Evolutionary conservation across 495 filamentous ascomycete species (phyloP).

Genomic region (Trichoderma reesei): DNA sequence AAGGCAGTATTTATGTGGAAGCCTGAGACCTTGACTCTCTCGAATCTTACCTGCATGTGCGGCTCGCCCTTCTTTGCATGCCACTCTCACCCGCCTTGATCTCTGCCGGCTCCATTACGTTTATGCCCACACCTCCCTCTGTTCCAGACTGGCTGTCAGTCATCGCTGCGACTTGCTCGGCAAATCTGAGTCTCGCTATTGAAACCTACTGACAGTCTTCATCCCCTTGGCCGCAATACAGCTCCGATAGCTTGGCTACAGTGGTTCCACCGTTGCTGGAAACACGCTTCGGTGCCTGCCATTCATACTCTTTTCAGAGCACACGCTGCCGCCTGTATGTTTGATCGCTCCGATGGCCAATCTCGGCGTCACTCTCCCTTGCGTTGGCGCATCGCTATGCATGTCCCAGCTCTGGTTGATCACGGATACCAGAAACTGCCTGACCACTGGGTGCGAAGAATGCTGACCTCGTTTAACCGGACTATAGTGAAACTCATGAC

Average conservation of each 20-base stretch:
- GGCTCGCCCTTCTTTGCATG: not conserved
- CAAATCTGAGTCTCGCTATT: not conserved
- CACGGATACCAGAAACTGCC: not conserved
- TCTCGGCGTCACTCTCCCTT: constrained; percentile 6
- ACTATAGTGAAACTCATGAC: not conserved
- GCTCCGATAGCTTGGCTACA: not conserved
- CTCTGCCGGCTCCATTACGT: not conserved
- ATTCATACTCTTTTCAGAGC: not conserved
- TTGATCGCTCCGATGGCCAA: constrained; percentile 1
- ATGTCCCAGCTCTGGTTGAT: not conserved
- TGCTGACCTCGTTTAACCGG: not conserved
- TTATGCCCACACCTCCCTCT: not conserved
- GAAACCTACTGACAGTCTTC: not conserved
- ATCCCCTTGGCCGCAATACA: not conserved
- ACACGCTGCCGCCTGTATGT: not conserved
- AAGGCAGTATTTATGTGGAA: not conserved
- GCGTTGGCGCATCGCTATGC: constrained; percentile 5
- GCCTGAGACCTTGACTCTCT: constrained; percentile 7
- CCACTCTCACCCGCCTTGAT: not conserved
- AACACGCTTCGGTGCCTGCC: not conserved
- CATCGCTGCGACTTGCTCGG: not conserved
- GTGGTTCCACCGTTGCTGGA: constrained; percentile 1
- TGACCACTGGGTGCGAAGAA: not conserved
- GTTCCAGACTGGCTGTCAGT: not conserved
- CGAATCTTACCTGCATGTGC: constrained; percentile 4